Evolutionary conservation across 2,329 filamentous ascomycete species (phyloP).

Genomic region (Xylariaceae sp.): DNA sequence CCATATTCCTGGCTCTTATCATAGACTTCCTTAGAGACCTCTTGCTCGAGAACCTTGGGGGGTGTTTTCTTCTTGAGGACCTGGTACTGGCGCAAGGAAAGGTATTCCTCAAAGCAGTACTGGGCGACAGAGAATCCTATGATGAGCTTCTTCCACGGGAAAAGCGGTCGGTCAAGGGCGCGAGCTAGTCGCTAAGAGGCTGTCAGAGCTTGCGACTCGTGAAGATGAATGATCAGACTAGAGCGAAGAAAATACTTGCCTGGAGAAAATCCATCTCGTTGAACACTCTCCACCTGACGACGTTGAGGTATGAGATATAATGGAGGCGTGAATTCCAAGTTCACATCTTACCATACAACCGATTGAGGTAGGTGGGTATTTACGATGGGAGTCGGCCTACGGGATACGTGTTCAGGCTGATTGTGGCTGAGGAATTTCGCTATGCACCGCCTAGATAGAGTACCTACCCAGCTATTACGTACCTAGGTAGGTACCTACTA

Average conservation of each 20-base stretch:
- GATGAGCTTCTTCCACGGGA: slow-evolving; percentile 97
- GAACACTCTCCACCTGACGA: slow-evolving; percentile 13
- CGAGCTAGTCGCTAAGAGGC: slow-evolving; percentile 62
- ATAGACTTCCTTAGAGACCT: slow-evolving; percentile 84
- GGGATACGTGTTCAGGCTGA: slow-evolving; percentile 5
- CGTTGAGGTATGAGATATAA: slow-evolving; percentile 9
- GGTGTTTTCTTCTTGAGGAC: slow-evolving; percentile 73
- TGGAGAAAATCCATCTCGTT: slow-evolving; percentile 33
- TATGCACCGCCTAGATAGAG: background rate
- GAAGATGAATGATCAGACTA: background rate
- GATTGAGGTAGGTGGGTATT: too few relatives aligned
- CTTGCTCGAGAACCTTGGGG: slow-evolving; percentile 79
- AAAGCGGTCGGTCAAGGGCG: slow-evolving; percentile 83
- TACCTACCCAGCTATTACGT: background rate
- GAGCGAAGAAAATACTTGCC: slow-evolving; percentile 23
- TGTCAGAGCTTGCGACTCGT: slow-evolving; percentile 4
- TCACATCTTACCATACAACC: too few relatives aligned
- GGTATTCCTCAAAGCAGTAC: slow-evolving; percentile 82
- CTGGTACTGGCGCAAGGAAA: slow-evolving; percentile 84
- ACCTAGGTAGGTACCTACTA: background rate
- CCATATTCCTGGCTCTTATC: slow-evolving; percentile 96
- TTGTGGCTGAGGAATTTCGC: slow-evolving; percentile 7
- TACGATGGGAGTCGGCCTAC: too few relatives aligned
- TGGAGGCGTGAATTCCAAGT: background rate
- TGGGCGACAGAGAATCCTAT: slow-evolving; percentile 90